A percentile compares a stretch with the other conserved stretches of the same genome.
Conservation (phyloP, 352 stramenopile species). For the Phytophthora aleatoria region DNA sequence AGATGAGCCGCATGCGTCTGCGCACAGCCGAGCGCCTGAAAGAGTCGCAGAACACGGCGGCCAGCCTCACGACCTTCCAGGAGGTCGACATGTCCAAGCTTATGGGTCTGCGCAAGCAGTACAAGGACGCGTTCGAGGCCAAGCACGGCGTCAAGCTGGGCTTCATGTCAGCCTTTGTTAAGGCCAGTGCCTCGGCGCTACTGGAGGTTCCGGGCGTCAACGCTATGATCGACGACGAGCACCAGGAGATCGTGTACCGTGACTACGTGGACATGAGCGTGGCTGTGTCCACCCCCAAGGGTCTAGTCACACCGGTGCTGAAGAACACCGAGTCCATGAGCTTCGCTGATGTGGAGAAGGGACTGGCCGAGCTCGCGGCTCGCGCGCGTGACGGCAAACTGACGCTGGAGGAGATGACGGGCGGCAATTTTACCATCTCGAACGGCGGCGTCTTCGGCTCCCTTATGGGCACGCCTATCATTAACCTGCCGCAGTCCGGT, state of each 20-base stretch:
- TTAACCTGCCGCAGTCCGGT: slow-evolving; percentile 98
- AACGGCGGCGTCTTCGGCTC: slow-evolving; percentile 94
- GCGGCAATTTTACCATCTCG: slow-evolving; percentile 97
- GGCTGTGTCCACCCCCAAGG: slow-evolving; percentile 96
- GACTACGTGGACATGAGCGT: slow-evolving; percentile 99
- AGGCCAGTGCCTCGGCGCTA: slow-evolving; percentile 93
- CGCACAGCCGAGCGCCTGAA: slow-evolving; percentile 97
- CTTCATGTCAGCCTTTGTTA: slow-evolving; percentile 99
- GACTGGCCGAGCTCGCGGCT: slow-evolving; percentile 93
- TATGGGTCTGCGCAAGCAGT: slow-evolving; percentile 93
- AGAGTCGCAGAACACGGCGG: slow-evolving; percentile 98
- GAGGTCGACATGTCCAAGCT: slow-evolving; percentile 98
- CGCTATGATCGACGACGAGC: slow-evolving; percentile 97
- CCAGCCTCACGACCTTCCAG: slow-evolving; percentile 99
- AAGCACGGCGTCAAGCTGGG: slow-evolving; percentile 99
- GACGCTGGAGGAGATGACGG: slow-evolving; percentile 66
- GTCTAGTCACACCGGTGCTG: slow-evolving; percentile 98
- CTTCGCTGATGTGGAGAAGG: slow-evolving; percentile 98
- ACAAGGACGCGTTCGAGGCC: slow-evolving; percentile 97
- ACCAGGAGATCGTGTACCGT: slow-evolving; percentile 99
- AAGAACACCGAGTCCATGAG: slow-evolving; percentile 97
- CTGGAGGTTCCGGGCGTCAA: slow-evolving; percentile 96
- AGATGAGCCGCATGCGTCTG: slow-evolving; percentile 99
- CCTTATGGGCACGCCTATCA: slow-evolving; percentile 99
- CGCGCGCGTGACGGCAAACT: slow-evolving; percentile 75